Percentiles rank a stretch among this genome's conserved stretches.
Conservation (phyloP, 2,329 filamentous ascomycete genomes). For the Trichoderma pleuroti region DNA sequence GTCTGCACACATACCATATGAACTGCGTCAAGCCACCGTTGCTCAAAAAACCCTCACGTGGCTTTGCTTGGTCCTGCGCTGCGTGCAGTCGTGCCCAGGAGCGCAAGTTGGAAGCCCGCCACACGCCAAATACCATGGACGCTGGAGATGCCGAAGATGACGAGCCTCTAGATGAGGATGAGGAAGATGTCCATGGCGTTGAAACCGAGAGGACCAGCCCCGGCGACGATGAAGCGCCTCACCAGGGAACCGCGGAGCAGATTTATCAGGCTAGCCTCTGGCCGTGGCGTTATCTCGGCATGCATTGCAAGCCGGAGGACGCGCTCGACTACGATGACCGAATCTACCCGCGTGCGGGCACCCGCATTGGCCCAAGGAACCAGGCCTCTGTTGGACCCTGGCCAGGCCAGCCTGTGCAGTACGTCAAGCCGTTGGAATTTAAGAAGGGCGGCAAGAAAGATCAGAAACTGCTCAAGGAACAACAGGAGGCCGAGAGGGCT, state of each 20-base stretch:
- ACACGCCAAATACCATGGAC: conserved; percentile 73
- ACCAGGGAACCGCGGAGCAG: conserved; percentile 73
- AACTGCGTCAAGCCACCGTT: conserved; percentile 90
- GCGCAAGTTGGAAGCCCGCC: conserved; percentile 81
- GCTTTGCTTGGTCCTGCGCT: conserved; percentile 97
- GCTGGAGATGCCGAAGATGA: conserved; percentile 64
- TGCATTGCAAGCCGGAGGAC: conserved; percentile 93
- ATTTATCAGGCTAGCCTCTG: conserved; percentile 90
- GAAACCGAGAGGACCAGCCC: conserved; percentile 64
- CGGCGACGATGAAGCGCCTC: conserved; percentile 52
- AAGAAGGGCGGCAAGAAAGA: conserved; percentile 82
- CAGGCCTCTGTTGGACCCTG: conserved; percentile 83
- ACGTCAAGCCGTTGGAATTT: conserved; percentile 81
- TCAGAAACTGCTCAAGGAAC: conserved; percentile 74
- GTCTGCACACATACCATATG: conserved; percentile 96
- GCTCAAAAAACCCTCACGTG: conserved; percentile 92
- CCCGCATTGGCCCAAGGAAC: conserved; percentile 83
- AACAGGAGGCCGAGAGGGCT: conserved; percentile 76
- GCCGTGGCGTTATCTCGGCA: conserved; percentile 93
- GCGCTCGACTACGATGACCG: conserved; percentile 95
- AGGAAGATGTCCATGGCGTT: conserved; percentile 58
- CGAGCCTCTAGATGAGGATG: conserved; percentile 64
- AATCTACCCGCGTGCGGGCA: conserved; percentile 94
- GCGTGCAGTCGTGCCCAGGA: conserved; percentile 96
- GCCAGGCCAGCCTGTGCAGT: conserved; percentile 83